Percentiles rank a stretch among this genome's conserved stretches.
These are phyloP conservation scores for Malus hybrid DNA, from an alignment of 331 rosid species.

Conservation along the genomic window DNA sequence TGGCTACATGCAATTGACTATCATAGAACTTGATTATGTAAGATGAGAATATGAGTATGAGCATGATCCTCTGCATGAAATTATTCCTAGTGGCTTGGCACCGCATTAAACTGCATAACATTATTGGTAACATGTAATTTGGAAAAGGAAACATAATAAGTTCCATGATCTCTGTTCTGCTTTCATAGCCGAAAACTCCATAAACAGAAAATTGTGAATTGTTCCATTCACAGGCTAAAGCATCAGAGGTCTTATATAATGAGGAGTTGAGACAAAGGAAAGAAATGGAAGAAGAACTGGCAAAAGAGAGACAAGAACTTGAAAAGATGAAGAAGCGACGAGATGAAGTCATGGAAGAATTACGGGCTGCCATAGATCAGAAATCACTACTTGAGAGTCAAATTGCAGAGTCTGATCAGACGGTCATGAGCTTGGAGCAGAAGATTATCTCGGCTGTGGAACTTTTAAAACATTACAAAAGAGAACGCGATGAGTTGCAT, in stretches of 20 bases:
- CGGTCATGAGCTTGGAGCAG: conserved; percentile 37
- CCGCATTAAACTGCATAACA: conserved; percentile 3
- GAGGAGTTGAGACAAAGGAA: conserved; percentile 55
- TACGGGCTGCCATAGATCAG: conserved; percentile 35
- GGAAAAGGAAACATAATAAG: conserved; percentile 4
- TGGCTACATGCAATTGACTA: neutral
- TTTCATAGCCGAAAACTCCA: neutral
- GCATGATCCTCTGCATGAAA: neutral
- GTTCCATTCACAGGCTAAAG: conserved; percentile 47
- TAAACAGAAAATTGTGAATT: conserved; percentile 8
- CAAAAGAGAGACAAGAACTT: conserved; percentile 40
- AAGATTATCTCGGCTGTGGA: conserved; percentile 44
- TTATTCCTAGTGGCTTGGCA: neutral
- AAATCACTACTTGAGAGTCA: conserved; percentile 46
- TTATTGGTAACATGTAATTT: neutral
- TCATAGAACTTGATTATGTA: neutral
- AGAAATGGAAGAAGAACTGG: conserved; percentile 45
- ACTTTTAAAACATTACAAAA: conserved; percentile 36
- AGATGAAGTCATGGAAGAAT: conserved; percentile 42
- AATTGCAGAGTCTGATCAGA: conserved; percentile 42
- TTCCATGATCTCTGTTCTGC: neutral
- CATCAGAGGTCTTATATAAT: conserved; percentile 33
- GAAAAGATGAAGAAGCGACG: conserved; percentile 29
- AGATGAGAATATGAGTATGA: neutral
- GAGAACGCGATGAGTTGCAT: conserved; percentile 64